phyloP scores from a whole-genome alignment of 2,329 filamentous ascomycete genomes.

The Passalora sequoiae region DNA sequence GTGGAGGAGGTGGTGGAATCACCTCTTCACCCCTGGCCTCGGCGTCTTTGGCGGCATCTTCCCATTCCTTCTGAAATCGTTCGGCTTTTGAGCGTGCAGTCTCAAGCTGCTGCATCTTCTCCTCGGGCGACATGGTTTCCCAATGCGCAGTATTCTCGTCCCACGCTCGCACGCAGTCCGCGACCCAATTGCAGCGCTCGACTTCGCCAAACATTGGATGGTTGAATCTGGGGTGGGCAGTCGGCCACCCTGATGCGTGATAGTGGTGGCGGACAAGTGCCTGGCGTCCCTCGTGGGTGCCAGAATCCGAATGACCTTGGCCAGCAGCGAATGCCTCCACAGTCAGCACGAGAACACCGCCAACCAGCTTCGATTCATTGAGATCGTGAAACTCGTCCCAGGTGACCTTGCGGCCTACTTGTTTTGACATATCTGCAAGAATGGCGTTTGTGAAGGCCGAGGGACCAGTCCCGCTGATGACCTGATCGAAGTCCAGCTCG shows the following conservation, averaged over 20 bases:
- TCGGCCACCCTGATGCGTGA: conserved; percentile 68
- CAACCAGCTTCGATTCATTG: conserved; percentile 60
- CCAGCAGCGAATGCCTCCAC: conserved; percentile 69
- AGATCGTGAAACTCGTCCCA: conserved; percentile 65
- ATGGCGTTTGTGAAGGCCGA: conserved; percentile 65
- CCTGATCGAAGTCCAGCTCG: conserved; percentile 65
- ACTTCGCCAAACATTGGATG: conserved; percentile 67
- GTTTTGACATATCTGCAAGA: conserved; percentile 57
- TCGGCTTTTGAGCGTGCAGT: conserved; percentile 20
- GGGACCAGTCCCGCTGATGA: conserved; percentile 67
- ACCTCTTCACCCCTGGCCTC: conserved; percentile 9
- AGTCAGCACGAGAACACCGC: conserved; percentile 60
- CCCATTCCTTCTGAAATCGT: conserved; percentile 17
- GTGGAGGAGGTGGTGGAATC: conserved; percentile 2
- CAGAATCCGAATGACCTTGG: conserved; percentile 67
- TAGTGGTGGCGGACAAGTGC: conserved; percentile 71
- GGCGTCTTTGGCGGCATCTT: conserved; percentile 19
- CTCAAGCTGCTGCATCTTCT: conserved; percentile 49
- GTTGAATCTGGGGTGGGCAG: conserved; percentile 59
- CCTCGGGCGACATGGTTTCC: conserved; percentile 53
- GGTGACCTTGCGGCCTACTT: conserved; percentile 44
- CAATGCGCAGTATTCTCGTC: conserved; percentile 60
- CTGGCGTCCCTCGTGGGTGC: conserved; percentile 60
- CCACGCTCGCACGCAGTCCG: conserved; percentile 60
- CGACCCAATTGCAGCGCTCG: conserved; percentile 65